Evolutionary conservation across 306 rosid species (phyloP), one percentile per base, ranked within the genome.

Genomic region (Sindora glabra): DNA sequence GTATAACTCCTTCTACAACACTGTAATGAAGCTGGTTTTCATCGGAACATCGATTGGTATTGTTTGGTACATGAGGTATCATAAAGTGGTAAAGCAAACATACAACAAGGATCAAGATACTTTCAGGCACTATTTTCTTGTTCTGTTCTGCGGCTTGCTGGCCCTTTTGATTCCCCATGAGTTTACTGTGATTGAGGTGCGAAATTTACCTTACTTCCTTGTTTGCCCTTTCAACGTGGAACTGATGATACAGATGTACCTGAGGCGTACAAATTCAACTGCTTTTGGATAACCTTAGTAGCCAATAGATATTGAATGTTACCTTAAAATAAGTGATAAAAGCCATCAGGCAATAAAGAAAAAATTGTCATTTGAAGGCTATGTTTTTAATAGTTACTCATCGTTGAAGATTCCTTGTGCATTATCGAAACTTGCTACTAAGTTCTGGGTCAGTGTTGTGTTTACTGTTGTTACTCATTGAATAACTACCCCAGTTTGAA

Each of bases 31-130:
- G 65, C 21, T 73, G 3, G 34, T 67, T 24, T 73, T 67, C 49
- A 15, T 73, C 1, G 78, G 65, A 54, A 72, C 68, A 22, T 62
- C 82, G 0, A 12, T 62, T 11, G 71, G 62, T 34, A 67, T 70
- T 19, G 74, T 68, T 33, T 72, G 78, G 78, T 59, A 72, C 68
- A 77, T 72, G 78, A 67, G 82, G 51, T 29, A 49, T 58, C 78
- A 72, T 21, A 77, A 71, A 62, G 75, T 72, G 15, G 82, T 77
- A 62, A 71, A 52, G 72, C 74, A 57, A 34, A 62, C 78, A 23
- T 62, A 77, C 72, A 57, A 18, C 56, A 67, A 77, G 55, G 72
- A 67, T 36, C 61, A 56, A 63, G 82, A 72, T 44, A 67, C 65
- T 48, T 73, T 73, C 63, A 52, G 47, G 13, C 78, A 73, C 48